A percentile compares a stretch with the other conserved stretches of the same genome.
Conservation (phyloP, 257 asterid genomes). For the Misopates orontium region DNA sequence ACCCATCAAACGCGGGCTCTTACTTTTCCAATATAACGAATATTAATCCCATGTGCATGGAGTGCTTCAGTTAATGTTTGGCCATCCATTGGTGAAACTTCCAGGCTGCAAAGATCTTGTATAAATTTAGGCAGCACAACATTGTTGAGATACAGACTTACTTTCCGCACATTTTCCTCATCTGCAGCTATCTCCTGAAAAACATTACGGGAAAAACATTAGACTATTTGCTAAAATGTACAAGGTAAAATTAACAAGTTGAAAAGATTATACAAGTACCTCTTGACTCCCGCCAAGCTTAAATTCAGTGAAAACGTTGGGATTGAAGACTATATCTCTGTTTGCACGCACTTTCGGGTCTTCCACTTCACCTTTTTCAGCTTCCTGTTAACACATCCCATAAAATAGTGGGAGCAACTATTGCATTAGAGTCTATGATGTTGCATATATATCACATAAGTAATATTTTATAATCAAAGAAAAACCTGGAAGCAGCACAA, state of each 20-base stretch:
- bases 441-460: conserved; percentile 7
- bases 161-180: conserved; percentile 80
- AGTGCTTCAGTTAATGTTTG: conserved; percentile 91
- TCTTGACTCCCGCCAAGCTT: conserved; percentile 78
- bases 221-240: conserved; percentile 15
- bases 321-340: conserved; percentile 72
- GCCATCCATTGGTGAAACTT: conserved; percentile 98
- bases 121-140: conserved; percentile 74
- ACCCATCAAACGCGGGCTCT: conserved; percentile 28
- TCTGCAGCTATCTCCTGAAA: conserved; percentile 78
- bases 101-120: conserved; percentile 79
- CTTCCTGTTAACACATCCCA: conserved; percentile 33
- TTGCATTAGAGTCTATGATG: neutral
- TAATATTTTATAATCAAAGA: neutral
- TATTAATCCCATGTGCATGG: conserved; percentile 89
- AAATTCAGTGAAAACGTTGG: conserved; percentile 85
- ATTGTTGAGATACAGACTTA: conserved; percentile 66
- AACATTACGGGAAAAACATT: conserved; percentile 21
- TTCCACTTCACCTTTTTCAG: conserved; percentile 37
- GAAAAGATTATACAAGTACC: conserved; percentile 40
- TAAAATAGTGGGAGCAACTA: conserved; percentile 2
- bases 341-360: conserved; percentile 35
- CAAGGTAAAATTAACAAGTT: conserved; percentile 11
- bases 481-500: conserved; percentile 7
- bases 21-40: conserved; percentile 89